Percentiles rank a stretch among this genome's conserved stretches.
phyloP scores from a whole-genome alignment of 2,329 filamentous ascomycete species.

The Diaporthe vaccinii region DNA sequence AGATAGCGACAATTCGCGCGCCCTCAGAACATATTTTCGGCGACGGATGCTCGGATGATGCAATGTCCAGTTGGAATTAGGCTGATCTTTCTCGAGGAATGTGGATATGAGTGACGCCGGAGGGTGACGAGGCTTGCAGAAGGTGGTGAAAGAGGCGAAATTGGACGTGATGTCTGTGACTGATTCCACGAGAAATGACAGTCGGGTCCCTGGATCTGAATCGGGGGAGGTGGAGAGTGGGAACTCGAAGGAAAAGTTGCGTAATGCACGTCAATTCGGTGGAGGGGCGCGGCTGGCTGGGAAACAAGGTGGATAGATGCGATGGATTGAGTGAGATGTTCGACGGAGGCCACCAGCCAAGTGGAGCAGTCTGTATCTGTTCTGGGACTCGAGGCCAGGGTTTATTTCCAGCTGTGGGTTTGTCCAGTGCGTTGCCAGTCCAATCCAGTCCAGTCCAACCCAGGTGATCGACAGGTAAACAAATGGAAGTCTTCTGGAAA shows the following conservation, averaged over 20 bases:
- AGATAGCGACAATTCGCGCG: constrained; percentile 22
- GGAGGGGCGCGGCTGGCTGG: constrained; percentile 35
- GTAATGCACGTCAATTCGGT: constrained; percentile 40
- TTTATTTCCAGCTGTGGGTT: constrained; percentile 12
- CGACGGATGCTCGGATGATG: neutral
- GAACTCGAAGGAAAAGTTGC: constrained; percentile 35
- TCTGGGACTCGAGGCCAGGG: constrained; percentile 13
- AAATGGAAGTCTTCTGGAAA: constrained; percentile 15
- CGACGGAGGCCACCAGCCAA: constrained; percentile 19
- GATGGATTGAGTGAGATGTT: constrained; percentile 28
- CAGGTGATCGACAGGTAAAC: constrained; percentile 7
- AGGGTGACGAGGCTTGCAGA: neutral
- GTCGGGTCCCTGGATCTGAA: constrained; percentile 34
- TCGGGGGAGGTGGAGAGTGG: constrained; percentile 15
- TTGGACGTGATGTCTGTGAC: constrained; percentile 20
- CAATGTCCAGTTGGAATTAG: constrained; percentile 3
- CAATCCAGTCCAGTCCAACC: constrained; percentile 1
- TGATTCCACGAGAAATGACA: constrained; percentile 25
- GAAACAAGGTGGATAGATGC: constrained; percentile 29
- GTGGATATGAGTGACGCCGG: constrained; percentile 10
- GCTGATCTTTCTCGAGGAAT: neutral
- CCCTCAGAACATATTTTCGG: constrained; percentile 35
- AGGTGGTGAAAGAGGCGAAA: constrained; percentile 22
- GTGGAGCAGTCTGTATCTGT: constrained; percentile 16
- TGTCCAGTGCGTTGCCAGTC: neutral